These are phyloP conservation scores for Fusarium scirpi DNA, from an alignment of 2,329 filamentous ascomycete genomes.

Conservation along the genomic window DNA sequence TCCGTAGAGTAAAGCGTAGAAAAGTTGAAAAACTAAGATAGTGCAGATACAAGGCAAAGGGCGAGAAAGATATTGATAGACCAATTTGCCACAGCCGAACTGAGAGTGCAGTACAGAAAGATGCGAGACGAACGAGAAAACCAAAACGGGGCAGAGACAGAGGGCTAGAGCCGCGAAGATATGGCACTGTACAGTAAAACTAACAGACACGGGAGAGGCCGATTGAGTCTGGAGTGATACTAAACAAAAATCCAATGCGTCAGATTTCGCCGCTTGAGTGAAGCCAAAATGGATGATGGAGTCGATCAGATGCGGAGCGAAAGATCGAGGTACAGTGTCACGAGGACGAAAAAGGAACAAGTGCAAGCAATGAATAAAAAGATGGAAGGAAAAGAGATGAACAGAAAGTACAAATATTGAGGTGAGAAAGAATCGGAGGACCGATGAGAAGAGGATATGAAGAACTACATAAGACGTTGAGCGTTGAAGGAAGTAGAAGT, in stretches of 20 bases:
- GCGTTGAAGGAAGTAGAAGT: not conserved
- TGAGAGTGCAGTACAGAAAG: not conserved
- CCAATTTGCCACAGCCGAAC: slow-evolving; percentile 20
- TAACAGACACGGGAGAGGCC: not conserved
- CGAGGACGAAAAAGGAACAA: not conserved
- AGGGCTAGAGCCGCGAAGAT: not conserved
- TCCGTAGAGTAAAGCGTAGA: not conserved
- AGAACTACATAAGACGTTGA: slow-evolving; percentile 2
- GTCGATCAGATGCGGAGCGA: slow-evolving; percentile 24
- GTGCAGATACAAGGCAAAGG: not conserved
- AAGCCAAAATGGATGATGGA: slow-evolving; percentile 17
- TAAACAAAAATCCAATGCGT: slow-evolving; percentile 16
- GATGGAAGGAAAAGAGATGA: not conserved
- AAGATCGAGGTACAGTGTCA: slow-evolving; percentile 20
- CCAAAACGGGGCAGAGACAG: not conserved
- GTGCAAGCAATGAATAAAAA: not conserved
- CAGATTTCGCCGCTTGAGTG: slow-evolving; percentile 27
- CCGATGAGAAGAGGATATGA: slow-evolving; percentile 12
- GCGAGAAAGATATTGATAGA: not conserved
- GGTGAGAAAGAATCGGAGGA: slow-evolving; percentile 1
- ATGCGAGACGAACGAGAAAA: not conserved
- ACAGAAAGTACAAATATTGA: slow-evolving; percentile 10
- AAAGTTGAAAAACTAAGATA: not conserved
- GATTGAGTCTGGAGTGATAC: not conserved
- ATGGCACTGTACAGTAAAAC: not conserved